Conservation (phyloP, 495 filamentous ascomycete genomes). For the Penicillium cosmopolitanum region DNA sequence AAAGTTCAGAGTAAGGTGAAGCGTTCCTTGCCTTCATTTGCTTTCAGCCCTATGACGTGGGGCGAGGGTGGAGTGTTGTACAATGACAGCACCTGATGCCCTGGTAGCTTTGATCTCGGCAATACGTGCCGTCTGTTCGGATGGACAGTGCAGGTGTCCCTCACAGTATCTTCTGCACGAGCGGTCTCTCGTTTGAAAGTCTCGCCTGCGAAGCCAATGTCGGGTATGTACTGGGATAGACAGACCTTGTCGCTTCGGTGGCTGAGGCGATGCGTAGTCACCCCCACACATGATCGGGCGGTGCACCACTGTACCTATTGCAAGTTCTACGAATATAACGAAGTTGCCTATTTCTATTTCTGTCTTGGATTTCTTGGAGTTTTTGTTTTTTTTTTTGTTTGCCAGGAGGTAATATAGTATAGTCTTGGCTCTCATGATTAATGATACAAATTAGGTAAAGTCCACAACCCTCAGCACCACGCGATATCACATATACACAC, state of each 20-base stretch:
- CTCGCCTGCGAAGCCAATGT: background rate
- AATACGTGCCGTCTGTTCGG: background rate
- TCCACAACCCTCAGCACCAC: constrained; percentile 4
- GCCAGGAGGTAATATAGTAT: background rate
- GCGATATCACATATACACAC: constrained; percentile 8
- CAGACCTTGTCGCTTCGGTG: background rate
- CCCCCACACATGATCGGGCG: background rate
- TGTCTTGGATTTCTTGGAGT: background rate
- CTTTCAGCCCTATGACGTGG: constrained; percentile 36
- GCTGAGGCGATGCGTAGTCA: constrained; percentile 1
- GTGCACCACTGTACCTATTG: background rate
- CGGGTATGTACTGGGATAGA: background rate
- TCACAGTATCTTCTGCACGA: background rate
- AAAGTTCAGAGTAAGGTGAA: constrained; percentile 7
- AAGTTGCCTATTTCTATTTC: constrained; percentile 5
- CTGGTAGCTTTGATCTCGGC: constrained; percentile 3
- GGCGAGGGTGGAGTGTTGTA: background rate
- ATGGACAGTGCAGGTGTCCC: background rate
- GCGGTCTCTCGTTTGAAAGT: background rate
- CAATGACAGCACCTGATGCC: background rate
- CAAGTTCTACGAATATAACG: background rate
- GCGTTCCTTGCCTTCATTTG: constrained; percentile 8
- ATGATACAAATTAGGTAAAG: constrained; percentile 8
- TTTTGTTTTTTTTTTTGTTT: background rate
- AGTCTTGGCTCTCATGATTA: constrained; percentile 8